Evolutionary conservation across 495 filamentous ascomycete species (phyloP), one percentile per base, ranked within the genome.

Genomic region (Aspergillus affinis): DNA sequence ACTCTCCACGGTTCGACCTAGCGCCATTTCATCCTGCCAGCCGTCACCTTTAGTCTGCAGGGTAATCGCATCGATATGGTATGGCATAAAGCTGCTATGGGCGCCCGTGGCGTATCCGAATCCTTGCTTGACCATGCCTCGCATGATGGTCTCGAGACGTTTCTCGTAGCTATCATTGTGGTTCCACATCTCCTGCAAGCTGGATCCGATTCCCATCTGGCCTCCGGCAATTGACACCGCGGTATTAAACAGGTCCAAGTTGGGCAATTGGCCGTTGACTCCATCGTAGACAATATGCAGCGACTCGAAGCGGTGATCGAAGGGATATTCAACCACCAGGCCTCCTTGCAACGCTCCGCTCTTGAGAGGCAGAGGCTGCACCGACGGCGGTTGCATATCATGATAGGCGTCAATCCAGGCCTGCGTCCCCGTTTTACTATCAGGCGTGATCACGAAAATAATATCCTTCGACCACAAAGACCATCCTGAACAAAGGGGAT

Each of bases 331-430:
- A n/a, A 98, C 78, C 21, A 91, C 92, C 21, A 98, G 76, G 20
- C 90, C 95, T 8, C 93, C 94, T 77, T 98, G 94, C 54, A 98
- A 81, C 5, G 91, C 90, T 15, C 94, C 94, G 51, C 90, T 93
- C 75, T 97, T 98, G 65, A 98, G 74, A 0, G 93, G 88, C 17
- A 98, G 78, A n/a, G 90, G 81, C 30, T 87, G 84, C 26, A 96
- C 87, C 17, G 78, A 80, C 6, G 72, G 63, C 0, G 88, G 81
- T 63, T 97, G 91, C 46, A 90, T 87, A 64, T 96, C 88, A 71
- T 98, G 94, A 74, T 98, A 98, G 3, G 95, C 95, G 65, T 96
- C 92, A 23, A 97, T 90, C 94, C 95, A 98, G 27, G 94, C 94
- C 74, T 98, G 92, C 6, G 92, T 90, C 4, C 93, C 94, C 18